A percentile compares a stretch with the other conserved stretches of the same genome.
These are phyloP conservation scores for Phylloporus rhodoxanthus DNA, from an alignment of 768 basidiomycete species.

Conservation along the genomic window DNA sequence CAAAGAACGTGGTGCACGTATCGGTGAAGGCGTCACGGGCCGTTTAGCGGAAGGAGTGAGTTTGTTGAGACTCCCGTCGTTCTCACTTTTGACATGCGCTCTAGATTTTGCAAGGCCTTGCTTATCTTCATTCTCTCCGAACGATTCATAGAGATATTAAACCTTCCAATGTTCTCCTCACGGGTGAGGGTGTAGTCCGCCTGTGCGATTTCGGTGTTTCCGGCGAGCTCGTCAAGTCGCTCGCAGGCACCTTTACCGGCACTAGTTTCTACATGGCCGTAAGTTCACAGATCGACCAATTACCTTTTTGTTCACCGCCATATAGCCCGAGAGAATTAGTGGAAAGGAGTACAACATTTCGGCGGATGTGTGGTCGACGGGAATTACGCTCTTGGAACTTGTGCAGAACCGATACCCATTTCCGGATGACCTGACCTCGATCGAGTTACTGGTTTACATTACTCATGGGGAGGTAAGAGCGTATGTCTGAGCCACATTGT, in stretches of 20 bases:
- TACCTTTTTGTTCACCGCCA: constrained; percentile 3
- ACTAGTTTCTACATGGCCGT: constrained; percentile 99
- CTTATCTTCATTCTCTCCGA: constrained; percentile 83
- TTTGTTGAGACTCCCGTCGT: constrained; percentile 11
- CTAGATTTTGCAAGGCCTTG: constrained; percentile 85
- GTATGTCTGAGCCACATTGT: neutral
- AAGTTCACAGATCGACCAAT: constrained; percentile 32
- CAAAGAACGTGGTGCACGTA: constrained; percentile 68
- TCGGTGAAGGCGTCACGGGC: constrained; percentile 85
- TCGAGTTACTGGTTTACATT: constrained; percentile 90
- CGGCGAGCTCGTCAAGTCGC: constrained; percentile 84
- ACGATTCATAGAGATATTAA: constrained; percentile 97
- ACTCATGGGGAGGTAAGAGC: constrained; percentile 64
- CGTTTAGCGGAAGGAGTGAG: constrained; percentile 89
- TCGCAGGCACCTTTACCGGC: constrained; percentile 95
- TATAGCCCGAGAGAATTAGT: constrained; percentile 87
- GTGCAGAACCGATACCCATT: constrained; percentile 95
- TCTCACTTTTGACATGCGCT: constrained; percentile 6
- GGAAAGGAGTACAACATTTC: constrained; percentile 90
- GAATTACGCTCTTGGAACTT: constrained; percentile 89
- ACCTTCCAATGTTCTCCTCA: constrained; percentile 87
- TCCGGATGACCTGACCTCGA: constrained; percentile 84
- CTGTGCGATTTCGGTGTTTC: constrained; percentile 97
- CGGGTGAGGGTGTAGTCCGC: constrained; percentile 84
- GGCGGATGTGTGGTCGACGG: constrained; percentile 97